Conservation (phyloP, 768 basidiomycete species). For the Lactarius hengduanensis region DNA sequence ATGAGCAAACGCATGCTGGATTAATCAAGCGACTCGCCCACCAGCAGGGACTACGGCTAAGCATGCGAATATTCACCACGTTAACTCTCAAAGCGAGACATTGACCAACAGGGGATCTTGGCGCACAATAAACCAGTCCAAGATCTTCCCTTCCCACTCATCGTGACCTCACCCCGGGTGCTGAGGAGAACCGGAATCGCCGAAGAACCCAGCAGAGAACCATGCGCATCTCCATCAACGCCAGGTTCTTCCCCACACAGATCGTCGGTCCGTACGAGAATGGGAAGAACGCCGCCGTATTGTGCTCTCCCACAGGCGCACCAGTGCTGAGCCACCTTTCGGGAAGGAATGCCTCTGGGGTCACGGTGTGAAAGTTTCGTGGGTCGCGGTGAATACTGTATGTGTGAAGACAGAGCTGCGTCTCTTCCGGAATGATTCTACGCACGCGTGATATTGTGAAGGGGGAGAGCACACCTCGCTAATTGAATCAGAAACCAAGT, state of each 20-base stretch:
- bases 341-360: neutral
- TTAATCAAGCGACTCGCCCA: no score
- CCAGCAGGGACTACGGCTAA: no score
- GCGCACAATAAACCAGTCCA: neutral
- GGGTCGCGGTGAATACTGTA: slow-evolving; percentile 9
- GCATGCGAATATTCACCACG: no score
- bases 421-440: slow-evolving; percentile 1
- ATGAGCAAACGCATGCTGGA: no score
- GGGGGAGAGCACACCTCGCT: no score
- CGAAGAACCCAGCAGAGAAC: neutral
- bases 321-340: neutral
- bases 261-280: slow-evolving; percentile 29
- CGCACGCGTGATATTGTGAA: no score
- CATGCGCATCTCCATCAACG: slow-evolving; percentile 23
- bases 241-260: slow-evolving; percentile 30
- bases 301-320: neutral
- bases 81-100: neutral
- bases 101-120: neutral
- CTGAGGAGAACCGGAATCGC: neutral
- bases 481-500: no score
- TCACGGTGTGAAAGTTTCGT: neutral
- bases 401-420: neutral
- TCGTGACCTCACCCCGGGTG: neutral
- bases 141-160: neutral
- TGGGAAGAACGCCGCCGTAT: slow-evolving; percentile 26